Evolutionary conservation across 2,329 filamentous ascomycete genomes (phyloP).

Genomic region (Zymoseptoria pseudotritici): DNA sequence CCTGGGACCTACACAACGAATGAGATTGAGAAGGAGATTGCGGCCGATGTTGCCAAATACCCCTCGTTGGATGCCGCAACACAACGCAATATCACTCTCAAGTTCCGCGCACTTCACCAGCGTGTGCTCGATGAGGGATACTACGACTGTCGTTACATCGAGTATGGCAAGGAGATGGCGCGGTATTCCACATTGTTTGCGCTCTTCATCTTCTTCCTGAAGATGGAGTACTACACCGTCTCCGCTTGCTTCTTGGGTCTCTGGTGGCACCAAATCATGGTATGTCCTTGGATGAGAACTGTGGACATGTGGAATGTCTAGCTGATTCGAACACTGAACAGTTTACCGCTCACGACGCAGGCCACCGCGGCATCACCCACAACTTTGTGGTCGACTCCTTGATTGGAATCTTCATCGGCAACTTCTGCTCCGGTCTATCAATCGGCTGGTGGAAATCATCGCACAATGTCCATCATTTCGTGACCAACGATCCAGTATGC

Average conservation of each 20-base stretch:
- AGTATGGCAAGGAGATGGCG: conserved; percentile 53
- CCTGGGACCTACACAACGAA: conserved; percentile 29
- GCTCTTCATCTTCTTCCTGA: conserved; percentile 41
- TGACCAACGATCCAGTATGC: conserved; percentile 58
- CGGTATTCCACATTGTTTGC: conserved; percentile 51
- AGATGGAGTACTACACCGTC: conserved; percentile 48
- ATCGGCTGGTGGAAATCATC: conserved; percentile 65
- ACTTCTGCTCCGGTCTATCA: conserved; percentile 58
- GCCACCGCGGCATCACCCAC: conserved; percentile 55
- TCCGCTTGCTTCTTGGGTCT: conserved; percentile 54
- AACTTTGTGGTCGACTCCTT: conserved; percentile 52
- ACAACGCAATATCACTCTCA: conserved; percentile 48
- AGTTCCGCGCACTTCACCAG: conserved; percentile 52
- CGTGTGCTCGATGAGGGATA: conserved; percentile 48
- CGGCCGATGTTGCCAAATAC: conserved; percentile 32
- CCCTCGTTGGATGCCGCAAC: conserved; percentile 49
- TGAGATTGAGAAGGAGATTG: conserved; percentile 32
- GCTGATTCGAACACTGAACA: background rate
- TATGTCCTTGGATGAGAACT: background rate
- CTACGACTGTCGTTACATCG: conserved; percentile 52
- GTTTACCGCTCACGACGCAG: conserved; percentile 59
- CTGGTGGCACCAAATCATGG: conserved; percentile 63
- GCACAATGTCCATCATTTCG: conserved; percentile 61
- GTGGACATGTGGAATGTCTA: background rate
- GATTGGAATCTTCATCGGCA: conserved; percentile 56